phyloP scores from a whole-genome alignment of 2,329 filamentous ascomycete genomes.

The Diaporthe nobilis region DNA sequence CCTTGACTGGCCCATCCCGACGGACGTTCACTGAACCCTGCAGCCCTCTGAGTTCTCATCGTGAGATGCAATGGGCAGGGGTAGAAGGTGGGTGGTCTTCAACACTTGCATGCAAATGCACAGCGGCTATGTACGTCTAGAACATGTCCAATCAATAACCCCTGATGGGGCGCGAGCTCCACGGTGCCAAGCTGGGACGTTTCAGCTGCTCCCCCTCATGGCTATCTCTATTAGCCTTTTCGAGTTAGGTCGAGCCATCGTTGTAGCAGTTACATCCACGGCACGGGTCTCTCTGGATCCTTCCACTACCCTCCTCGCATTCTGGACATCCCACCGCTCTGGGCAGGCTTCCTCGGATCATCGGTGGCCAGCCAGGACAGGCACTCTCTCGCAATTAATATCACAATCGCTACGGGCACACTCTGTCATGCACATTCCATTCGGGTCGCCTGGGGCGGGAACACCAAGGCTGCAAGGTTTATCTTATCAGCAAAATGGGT shows the following conservation, averaged over 20 bases:
- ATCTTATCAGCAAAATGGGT: conserved; percentile 10
- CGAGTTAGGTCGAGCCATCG: conserved; percentile 5
- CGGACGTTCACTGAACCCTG: conserved; percentile 40
- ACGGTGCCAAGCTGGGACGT: conserved; percentile 42
- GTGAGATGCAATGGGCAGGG: conserved; percentile 38
- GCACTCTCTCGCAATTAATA: conserved; percentile 10
- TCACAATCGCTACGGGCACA: conserved; percentile 8
- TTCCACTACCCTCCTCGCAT: not conserved
- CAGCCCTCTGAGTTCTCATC: conserved; percentile 39
- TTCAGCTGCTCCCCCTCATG: conserved; percentile 47
- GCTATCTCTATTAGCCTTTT: conserved; percentile 18
- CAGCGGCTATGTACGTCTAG: conserved; percentile 52
- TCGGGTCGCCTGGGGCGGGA: conserved; percentile 8
- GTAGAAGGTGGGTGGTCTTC: conserved; percentile 36
- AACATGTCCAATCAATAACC: conserved; percentile 47
- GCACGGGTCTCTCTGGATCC: conserved; percentile 22
- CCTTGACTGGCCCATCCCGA: conserved; percentile 25
- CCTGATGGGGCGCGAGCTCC: conserved; percentile 17
- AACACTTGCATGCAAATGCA: conserved; percentile 50
- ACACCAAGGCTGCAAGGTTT: conserved; percentile 7
- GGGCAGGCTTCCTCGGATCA: conserved; percentile 7
- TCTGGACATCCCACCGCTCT: not conserved
- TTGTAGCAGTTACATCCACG: conserved; percentile 7
- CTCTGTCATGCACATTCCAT: conserved; percentile 12
- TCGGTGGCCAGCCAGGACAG: not conserved